phyloP scores from a whole-genome alignment of 2,329 filamentous ascomycete species.

The Botrytis pseudocinerea region DNA sequence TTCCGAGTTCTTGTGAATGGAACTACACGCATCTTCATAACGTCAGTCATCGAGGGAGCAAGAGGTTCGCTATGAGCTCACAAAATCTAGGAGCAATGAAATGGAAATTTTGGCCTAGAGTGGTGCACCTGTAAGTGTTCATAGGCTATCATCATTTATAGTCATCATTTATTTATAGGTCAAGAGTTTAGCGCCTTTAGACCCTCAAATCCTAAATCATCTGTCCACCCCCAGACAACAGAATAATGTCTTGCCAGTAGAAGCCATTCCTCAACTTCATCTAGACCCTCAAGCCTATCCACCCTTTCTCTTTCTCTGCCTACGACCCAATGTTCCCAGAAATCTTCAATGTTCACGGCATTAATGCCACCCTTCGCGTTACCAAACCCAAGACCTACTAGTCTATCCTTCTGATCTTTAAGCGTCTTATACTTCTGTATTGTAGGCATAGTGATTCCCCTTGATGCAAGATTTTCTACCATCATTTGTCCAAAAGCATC shows the following conservation, averaged over 20 bases:
- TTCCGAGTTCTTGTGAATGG: neutral
- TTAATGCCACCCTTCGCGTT: conserved; percentile 47
- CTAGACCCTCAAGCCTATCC: conserved; percentile 78
- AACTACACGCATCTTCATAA: neutral
- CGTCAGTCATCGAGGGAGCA: neutral
- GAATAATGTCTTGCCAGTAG: conserved; percentile 87
- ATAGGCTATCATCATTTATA: neutral
- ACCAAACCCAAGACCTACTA: conserved; percentile 66
- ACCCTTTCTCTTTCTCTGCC: conserved; percentile 75
- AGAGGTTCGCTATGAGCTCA: too few relatives aligned
- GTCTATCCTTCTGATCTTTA: conserved; percentile 64
- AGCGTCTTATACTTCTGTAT: conserved; percentile 70
- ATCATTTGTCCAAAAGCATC: conserved; percentile 91
- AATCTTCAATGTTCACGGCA: conserved; percentile 62
- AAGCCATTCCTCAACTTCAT: conserved; percentile 94
- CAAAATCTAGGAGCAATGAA: neutral
- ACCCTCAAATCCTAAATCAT: conserved; percentile 18
- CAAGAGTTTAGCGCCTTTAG: neutral
- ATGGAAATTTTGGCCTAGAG: neutral
- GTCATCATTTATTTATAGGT: neutral
- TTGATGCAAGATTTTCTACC: conserved; percentile 81
- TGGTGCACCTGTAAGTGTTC: neutral
- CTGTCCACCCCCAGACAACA: conserved; percentile 79
- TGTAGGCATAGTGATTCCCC: conserved; percentile 83
- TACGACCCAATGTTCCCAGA: conserved; percentile 76